Evolutionary conservation across 78 protist genomes (phyloP), one percentile per base, ranked within the genome.

Genomic region (Dictyostelium brefeldianum): DNA sequence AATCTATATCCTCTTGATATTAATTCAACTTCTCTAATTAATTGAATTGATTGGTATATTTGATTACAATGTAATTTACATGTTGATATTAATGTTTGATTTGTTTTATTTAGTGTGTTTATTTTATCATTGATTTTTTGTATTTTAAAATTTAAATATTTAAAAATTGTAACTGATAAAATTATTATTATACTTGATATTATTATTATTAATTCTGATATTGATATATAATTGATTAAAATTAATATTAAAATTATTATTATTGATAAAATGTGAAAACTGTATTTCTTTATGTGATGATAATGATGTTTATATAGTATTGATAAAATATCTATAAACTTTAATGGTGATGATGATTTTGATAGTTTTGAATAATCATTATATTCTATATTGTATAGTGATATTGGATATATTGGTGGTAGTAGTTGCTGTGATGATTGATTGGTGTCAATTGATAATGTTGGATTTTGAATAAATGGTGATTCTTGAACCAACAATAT

Each of bases 1-100:
- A 83, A 27, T 73, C 91, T 83, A 36, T 83, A 83, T 5, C 91
- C 91, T 73, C 80, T 83, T 29, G 91, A 83, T 36, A 83, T 83
- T 22, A 83, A 46, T 41, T 83, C 91, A 18, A 83, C 81, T 31
- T 83, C 91, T 46, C 91, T 14, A 6, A 83, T 54, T n/a, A 83
- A 36, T 15, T 83, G 78, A 11, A 83, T 73, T 3, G 81, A 29
- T 22, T 56, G 41, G 6, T 36, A 15, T 25, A 67, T 12, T 25
- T 67, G 20, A 31, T 67, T 31, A 17, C 36, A 67, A 67, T 67
- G 75, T 27, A 12, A 12, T 41, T 25, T 31, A 67, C 75, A 31
- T 15, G 75, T 11, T 12, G 25, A 18, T 14, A 67, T 67, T 5
- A 83, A n/a, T 18, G 3, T 9, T 9, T 56, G 20, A 73, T 27